These are phyloP conservation scores for Aureobasidium sp. DNA, from an alignment of 2,329 filamentous ascomycete genomes.

Conservation along the genomic window DNA sequence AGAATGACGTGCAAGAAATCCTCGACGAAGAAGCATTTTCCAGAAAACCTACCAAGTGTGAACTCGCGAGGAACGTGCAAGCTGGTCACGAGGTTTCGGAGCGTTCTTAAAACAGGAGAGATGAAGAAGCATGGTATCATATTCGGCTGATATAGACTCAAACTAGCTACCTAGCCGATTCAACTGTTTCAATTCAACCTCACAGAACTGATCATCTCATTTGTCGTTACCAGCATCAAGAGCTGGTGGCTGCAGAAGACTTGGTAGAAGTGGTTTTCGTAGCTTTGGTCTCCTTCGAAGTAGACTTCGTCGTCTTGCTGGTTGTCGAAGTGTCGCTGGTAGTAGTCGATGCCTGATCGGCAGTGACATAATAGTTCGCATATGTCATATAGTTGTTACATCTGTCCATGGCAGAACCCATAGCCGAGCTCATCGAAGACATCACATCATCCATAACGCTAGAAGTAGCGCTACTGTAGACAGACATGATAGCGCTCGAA, in stretches of 20 bases:
- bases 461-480: neutral
- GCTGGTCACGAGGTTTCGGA: no score
- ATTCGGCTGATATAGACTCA: neutral
- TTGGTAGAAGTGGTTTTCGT: neutral
- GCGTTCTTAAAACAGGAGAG: no score
- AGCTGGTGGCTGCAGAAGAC: neutral
- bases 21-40: no score
- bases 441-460: neutral
- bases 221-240: neutral
- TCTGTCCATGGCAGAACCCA: neutral
- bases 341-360: neutral
- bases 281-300: neutral
- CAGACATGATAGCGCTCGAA: conserved; percentile 1
- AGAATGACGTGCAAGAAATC: neutral
- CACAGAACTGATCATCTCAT: neutral
- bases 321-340: neutral
- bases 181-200: neutral
- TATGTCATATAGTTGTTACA: neutral
- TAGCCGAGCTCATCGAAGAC: neutral
- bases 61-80: no score
- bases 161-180: neutral
- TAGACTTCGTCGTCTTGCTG: neutral
- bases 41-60: no score
- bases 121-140: neutral
- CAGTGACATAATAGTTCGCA: neutral